Percentiles rank a stretch among this genome's conserved stretches.
Conservation (phyloP, 2,329 filamentous ascomycete genomes). For the Myriosclerotinia scirpicola region DNA sequence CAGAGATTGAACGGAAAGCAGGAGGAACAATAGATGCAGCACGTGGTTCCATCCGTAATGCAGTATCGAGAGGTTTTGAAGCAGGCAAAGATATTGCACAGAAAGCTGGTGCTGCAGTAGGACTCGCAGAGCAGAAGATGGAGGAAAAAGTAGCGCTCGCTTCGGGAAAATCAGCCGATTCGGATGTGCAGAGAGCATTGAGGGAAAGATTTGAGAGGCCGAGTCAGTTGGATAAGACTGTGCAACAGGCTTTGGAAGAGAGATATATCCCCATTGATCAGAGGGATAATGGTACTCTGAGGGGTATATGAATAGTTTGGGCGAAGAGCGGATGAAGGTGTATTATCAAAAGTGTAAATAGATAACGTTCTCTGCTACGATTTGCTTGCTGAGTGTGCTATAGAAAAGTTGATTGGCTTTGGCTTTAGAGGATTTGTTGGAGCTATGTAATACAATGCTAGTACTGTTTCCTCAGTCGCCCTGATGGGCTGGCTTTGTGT, state of each 20-base stretch:
- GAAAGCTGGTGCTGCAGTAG: slow-evolving; percentile 44
- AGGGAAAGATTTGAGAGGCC: slow-evolving; percentile 53
- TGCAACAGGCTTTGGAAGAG: slow-evolving; percentile 55
- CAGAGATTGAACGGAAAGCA: slow-evolving; percentile 30
- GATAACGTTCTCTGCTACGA: slow-evolving; percentile 23
- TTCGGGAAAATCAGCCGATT: slow-evolving; percentile 29
- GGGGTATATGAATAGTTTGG: slow-evolving; percentile 38
- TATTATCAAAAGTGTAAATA: slow-evolving; percentile 24
- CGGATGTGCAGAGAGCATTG: slow-evolving; percentile 49
- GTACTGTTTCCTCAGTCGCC: slow-evolving; percentile 19
- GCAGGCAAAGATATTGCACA: slow-evolving; percentile 43
- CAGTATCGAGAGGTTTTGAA: slow-evolving; percentile 40
- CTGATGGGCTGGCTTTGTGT: slow-evolving; percentile 15
- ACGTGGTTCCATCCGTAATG: slow-evolving; percentile 42
- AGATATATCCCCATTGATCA: slow-evolving; percentile 52
- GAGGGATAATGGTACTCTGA: slow-evolving; percentile 42
- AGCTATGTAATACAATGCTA: slow-evolving; percentile 11
- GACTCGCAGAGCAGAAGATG: slow-evolving; percentile 43
- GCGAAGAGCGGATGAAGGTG: neutral
- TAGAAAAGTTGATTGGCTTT: slow-evolving; percentile 23
- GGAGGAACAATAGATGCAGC: slow-evolving; percentile 45
- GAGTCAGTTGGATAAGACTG: slow-evolving; percentile 47
- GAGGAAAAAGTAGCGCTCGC: slow-evolving; percentile 26
- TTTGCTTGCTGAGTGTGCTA: slow-evolving; percentile 23
- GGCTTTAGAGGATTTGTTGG: neutral